A percentile compares a stretch with the other conserved stretches of the same genome.
Conservation (phyloP, 2,329 filamentous ascomycete species). For the Verticillium zaregamsianum region DNA sequence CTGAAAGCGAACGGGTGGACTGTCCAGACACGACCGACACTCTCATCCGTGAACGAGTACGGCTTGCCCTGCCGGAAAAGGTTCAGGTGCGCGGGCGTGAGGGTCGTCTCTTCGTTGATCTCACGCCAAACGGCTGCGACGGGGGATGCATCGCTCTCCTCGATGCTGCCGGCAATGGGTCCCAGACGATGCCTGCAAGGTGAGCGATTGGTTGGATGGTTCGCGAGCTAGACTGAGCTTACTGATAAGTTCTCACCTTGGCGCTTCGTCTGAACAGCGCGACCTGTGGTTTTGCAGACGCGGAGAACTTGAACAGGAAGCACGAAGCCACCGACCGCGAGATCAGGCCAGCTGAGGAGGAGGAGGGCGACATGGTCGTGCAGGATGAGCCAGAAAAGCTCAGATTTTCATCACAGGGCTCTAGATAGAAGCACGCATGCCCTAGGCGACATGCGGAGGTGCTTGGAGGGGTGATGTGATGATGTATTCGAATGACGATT, state of each 20-base stretch:
- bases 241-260: slow-evolving; percentile 58
- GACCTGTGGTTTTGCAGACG: slow-evolving; percentile 38
- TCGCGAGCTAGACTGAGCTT: slow-evolving; percentile 16
- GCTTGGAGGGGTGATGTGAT: background rate
- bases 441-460: background rate
- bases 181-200: slow-evolving; percentile 48
- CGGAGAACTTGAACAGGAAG: slow-evolving; percentile 45
- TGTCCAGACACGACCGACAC: slow-evolving; percentile 54
- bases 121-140: slow-evolving; percentile 58
- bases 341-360: background rate
- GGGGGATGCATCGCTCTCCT: slow-evolving; percentile 46
- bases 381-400: no score
- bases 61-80: slow-evolving; percentile 54
- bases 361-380: background rate
- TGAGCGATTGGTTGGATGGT: background rate
- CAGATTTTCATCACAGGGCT: background rate
- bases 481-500: background rate
- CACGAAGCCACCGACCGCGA: slow-evolving; percentile 40
- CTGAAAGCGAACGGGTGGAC: slow-evolving; percentile 59
- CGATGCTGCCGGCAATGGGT: slow-evolving; percentile 59
- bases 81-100: slow-evolving; percentile 40
- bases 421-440: background rate
- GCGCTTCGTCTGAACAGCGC: slow-evolving; percentile 60
- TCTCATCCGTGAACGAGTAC: slow-evolving; percentile 51
- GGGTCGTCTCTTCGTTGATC: slow-evolving; percentile 56